Percentiles rank a stretch among this genome's conserved stretches.
These are phyloP conservation scores for Magnusiomyces tetraspermus DNA, from an alignment of 1,139 yeast genomes.

Conservation along the genomic window DNA sequence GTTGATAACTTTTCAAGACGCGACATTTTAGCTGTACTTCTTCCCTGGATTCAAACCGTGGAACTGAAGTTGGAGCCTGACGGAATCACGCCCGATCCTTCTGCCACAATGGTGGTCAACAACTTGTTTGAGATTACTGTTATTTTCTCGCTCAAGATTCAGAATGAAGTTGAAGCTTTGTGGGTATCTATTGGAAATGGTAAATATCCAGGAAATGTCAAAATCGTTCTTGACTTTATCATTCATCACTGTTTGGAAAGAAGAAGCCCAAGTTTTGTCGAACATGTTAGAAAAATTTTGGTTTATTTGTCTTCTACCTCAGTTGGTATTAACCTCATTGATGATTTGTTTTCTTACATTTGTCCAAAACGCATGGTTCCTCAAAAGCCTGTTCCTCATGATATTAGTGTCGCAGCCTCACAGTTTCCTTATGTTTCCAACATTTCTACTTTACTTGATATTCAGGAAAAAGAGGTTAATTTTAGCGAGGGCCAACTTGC, in stretches of 20 bases:
- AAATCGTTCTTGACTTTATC: conserved; percentile 62
- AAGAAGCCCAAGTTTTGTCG: conserved; percentile 66
- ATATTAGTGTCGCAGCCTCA: conserved; percentile 26
- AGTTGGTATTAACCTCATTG: conserved; percentile 49
- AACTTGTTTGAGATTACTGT: conserved; percentile 81
- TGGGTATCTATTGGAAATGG: conserved; percentile 90
- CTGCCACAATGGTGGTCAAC: conserved; percentile 57
- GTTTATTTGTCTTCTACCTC: conserved; percentile 62
- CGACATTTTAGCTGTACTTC: conserved; percentile 66
- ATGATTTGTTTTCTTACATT: conserved; percentile 55
- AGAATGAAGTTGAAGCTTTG: conserved; percentile 81
- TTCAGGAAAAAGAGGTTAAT: conserved; percentile 57
- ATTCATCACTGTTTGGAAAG: conserved; percentile 59
- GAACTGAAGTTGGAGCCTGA: conserved; percentile 51
- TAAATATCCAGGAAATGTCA: conserved; percentile 55
- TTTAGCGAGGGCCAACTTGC: conserved; percentile 86
- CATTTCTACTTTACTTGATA: conserved; percentile 44
- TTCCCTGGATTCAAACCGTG: conserved; percentile 86
- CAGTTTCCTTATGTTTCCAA: conserved; percentile 70
- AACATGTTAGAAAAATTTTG: conserved; percentile 68
- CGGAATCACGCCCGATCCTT: conserved; percentile 24
- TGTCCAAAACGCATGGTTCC: conserved; percentile 89
- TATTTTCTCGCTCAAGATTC: conserved; percentile 59
- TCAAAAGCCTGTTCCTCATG: conserved; percentile 36
- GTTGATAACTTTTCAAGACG: conserved; percentile 55